Evolutionary conservation across 495 filamentous ascomycete genomes (phyloP).

Genomic region (Neurospora sp.): DNA sequence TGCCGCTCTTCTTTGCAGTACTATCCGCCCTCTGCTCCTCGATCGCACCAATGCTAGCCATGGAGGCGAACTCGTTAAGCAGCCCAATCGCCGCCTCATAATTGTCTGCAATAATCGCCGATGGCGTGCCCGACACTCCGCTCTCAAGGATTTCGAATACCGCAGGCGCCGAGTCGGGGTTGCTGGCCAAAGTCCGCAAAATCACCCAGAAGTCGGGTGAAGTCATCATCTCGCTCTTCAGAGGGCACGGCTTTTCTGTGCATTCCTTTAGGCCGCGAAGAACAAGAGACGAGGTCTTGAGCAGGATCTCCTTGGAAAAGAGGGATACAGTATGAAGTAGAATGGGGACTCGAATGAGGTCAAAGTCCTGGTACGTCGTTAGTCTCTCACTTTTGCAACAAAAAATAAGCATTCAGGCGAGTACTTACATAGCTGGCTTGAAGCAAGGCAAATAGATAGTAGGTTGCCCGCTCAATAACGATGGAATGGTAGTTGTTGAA

Average conservation of each 20-base stretch:
- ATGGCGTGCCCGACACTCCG: conserved; percentile 49
- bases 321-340: conserved; percentile 84
- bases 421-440: conserved; percentile 76
- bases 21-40: conserved; percentile 70
- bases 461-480: conserved; percentile 70
- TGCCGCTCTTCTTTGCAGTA: conserved; percentile 32
- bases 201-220: conserved; percentile 98
- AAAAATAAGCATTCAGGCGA: background rate
- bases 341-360: conserved; percentile 85
- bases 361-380: conserved; percentile 54
- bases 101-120: conserved; percentile 86
- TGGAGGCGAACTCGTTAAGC: conserved; percentile 81
- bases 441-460: conserved; percentile 75
- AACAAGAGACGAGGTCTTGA: conserved; percentile 62
- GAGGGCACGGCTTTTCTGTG: conserved; percentile 58
- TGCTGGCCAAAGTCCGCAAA: conserved; percentile 58
- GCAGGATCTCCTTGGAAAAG: conserved; percentile 65
- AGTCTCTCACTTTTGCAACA: background rate
- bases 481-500: conserved; percentile 67
- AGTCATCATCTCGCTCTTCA: conserved; percentile 85
- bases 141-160: conserved; percentile 82
- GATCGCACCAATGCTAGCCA: conserved; percentile 68
- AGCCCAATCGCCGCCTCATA: conserved; percentile 77
- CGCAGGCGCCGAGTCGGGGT: conserved; percentile 55
- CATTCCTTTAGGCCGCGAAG: conserved; percentile 73